Evolutionary conservation across 2,329 filamentous ascomycete genomes (phyloP), one percentile per base, ranked within the genome.

Genomic region (Ascochyta fabae): DNA sequence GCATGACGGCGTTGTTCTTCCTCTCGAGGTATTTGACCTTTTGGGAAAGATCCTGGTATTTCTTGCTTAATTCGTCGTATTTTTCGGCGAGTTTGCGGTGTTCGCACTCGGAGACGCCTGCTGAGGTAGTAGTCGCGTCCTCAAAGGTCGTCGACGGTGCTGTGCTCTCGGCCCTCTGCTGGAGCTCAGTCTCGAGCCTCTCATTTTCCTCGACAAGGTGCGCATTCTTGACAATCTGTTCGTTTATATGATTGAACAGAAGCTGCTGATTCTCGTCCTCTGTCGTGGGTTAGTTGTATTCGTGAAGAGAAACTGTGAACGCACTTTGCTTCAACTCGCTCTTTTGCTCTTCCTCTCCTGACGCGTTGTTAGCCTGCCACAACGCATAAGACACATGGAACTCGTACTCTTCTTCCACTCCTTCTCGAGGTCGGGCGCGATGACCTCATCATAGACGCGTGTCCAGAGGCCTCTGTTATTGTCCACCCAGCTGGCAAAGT

Each of bases 371-470:
- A 46, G 35, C 12, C 4, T 23, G 13, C 15, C 19, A 1, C 4
- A 22, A 39, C 36, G 43, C 47, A 22, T 44, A 16, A 23, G 3
- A 38, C 13, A 26, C 13, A 2, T 10, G 6, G 16, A 31, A 19
- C 26, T 59, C 65, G n/a, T 57, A 74, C 73, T 67, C 51, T 60
- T 69, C 56, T 69, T 69, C 66, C 71, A 69, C 52, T 75, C 71
- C 50, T 66, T 60, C 56, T 73, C 67, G 1, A 73, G 47, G 38
- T 69, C 60, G n/a, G 70, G 68, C 40, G 60, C 56, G 26, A 73
- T 72, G 62, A 74, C 65, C 63, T 73, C 71, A 68, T 74, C 65
- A 41, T 66, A 71, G 43, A 73, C 66, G 50, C 69, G 68, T 34
- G 60, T 64, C 68, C 66, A 70, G 6, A 69, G 48, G 33, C 52